Evolutionary conservation across 306 rosid species (phyloP), one percentile per base, ranked within the genome.

Genomic region (Dalbergia oliveri): DNA sequence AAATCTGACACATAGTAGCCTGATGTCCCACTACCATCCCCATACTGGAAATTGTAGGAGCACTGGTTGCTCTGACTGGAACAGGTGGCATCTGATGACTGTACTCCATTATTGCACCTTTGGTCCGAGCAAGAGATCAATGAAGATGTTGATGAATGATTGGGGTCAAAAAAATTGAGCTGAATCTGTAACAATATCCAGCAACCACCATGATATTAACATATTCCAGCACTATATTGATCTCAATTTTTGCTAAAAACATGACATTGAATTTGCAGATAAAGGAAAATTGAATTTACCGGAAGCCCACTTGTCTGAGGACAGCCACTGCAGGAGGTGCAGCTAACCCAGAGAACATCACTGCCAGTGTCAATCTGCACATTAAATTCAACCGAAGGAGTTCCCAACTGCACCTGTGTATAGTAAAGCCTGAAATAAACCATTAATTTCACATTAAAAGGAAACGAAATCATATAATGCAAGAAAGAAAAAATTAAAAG

Each of bases 351-450:
- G 59, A 93, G 87, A 82, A 96, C 97, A 87, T 96, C 98, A 87
- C 98, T 96, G 43, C 99, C 98, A 4, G 99, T 96, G 75, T 96
- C 99, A 88, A 96, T 93, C 87, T 96, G 99, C 84, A 96, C 98
- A 74, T 84, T 61, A 76, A 90, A 96, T 49, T 93, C 98, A 26
- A 73, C 91, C 33, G 99, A 92, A 77, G 99, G 99, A 87, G 94
- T 86, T 54, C 99, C 99, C 83, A 96, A 79, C 82, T 85, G 90
- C 75, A 96, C 91, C 79, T 77, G 90, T 11, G 99, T 90, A 85
- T 64, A 96, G 84, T 96, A 93, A 12, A 96, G 94, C 92, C 98
- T 93, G 83, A 44, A 85, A 63, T 45, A 84, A 43, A 18, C 44
- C 63, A 85, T 76, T 16, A 26, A 78, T 60, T 68, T 69, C 62